These are phyloP conservation scores for Tylopilus subfusipes DNA, from an alignment of 768 basidiomycete species.

Conservation along the genomic window DNA sequence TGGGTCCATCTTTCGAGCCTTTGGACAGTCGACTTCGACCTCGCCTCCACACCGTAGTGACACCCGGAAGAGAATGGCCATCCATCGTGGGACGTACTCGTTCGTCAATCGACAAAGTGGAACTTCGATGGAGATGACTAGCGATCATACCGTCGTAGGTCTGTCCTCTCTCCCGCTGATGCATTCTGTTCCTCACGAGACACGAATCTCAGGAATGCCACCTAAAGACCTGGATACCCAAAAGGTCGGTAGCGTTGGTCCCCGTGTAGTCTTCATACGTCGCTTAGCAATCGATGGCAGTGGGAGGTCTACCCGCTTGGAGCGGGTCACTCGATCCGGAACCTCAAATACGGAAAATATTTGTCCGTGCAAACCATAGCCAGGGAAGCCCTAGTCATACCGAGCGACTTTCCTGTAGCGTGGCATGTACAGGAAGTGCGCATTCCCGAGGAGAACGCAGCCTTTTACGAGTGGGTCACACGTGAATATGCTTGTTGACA, in stretches of 20 bases:
- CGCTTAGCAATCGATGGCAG: slow-evolving; percentile 8
- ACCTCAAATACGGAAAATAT: slow-evolving; percentile 32
- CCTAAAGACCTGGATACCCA: slow-evolving; percentile 28
- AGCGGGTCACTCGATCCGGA: slow-evolving; percentile 30
- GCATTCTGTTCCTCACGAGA: background rate
- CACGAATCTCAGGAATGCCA: slow-evolving; percentile 24
- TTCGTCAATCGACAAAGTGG: slow-evolving; percentile 33
- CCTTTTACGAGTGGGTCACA: slow-evolving; percentile 26
- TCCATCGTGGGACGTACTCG: slow-evolving; percentile 31
- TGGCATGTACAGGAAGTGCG: slow-evolving; percentile 27
- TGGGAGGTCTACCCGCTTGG: slow-evolving; percentile 31
- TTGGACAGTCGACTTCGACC: slow-evolving; percentile 12
- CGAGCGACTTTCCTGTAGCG: slow-evolving; percentile 29
- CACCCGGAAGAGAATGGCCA: slow-evolving; percentile 20
- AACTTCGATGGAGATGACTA: slow-evolving; percentile 29
- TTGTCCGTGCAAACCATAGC: slow-evolving; percentile 24
- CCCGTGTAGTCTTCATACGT: background rate
- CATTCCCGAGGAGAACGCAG: slow-evolving; percentile 25
- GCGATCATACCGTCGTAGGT: slow-evolving; percentile 25
- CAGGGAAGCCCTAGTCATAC: slow-evolving; percentile 21
- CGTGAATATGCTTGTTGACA: background rate
- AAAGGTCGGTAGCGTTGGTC: slow-evolving; percentile 16
- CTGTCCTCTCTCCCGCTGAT: background rate
- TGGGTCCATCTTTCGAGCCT: slow-evolving; percentile 20
- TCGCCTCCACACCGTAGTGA: slow-evolving; percentile 11